These are phyloP conservation scores for Podila epigama DNA, from an alignment of 192 early-diverging fungal species.

Conservation along the genomic window DNA sequence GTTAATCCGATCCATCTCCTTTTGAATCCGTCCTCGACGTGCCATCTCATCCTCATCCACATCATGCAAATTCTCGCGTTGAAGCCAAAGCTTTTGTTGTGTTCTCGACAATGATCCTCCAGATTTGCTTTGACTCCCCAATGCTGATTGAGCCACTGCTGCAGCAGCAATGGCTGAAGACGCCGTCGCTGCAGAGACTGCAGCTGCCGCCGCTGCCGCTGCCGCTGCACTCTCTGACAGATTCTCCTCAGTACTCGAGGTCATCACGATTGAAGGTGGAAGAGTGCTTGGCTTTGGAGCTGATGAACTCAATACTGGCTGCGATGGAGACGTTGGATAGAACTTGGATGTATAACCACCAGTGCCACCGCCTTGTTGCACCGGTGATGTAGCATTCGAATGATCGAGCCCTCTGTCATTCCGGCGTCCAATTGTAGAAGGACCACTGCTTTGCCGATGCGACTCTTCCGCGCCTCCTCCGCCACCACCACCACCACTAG, in stretches of 20 bases:
- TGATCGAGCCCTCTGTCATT: conserved; percentile 6
- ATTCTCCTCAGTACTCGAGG: conserved; percentile 21
- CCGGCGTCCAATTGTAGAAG: background rate
- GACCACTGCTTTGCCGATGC: conserved; percentile 8
- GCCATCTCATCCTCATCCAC: conserved; percentile 47
- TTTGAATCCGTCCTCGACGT: conserved; percentile 30
- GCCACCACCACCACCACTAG: background rate
- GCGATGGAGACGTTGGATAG: conserved; percentile 28
- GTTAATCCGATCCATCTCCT: conserved; percentile 42
- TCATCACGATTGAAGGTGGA: conserved; percentile 39
- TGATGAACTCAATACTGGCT: conserved; percentile 30
- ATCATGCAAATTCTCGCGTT: conserved; percentile 39
- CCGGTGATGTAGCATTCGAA: conserved; percentile 31
- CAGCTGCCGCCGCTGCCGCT: background rate
- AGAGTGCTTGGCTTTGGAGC: conserved; percentile 31
- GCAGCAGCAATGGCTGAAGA: conserved; percentile 38
- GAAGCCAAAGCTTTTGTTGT: conserved; percentile 45
- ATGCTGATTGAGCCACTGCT: conserved; percentile 34
- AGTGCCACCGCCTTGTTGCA: conserved; percentile 7
- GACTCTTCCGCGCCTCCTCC: too few species aligned
- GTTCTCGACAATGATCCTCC: conserved; percentile 36
- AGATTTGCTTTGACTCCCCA: conserved; percentile 32
- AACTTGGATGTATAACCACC: conserved; percentile 36
- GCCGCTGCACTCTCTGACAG: background rate
- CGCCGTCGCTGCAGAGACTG: background rate